phyloP scores from a whole-genome alignment of 495 filamentous ascomycete species.

The Neurospora pannonica region DNA sequence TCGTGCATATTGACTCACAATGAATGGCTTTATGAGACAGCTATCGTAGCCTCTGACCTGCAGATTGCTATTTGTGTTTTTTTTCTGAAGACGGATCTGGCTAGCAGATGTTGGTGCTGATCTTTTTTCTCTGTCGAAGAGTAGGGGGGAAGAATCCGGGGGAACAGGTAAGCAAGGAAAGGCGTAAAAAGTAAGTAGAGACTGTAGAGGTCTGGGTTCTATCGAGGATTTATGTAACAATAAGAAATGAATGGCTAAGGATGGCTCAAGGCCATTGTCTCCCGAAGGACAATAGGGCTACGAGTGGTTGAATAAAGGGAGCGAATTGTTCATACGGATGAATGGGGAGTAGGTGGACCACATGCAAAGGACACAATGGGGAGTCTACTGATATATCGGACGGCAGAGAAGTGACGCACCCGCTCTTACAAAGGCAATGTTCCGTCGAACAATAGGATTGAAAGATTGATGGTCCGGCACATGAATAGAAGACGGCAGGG shows the following conservation, averaged over 20 bases:
- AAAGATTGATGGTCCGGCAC: neutral
- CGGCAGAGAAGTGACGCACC: neutral
- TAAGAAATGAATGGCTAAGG: neutral
- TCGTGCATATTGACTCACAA: neutral
- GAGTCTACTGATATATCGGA: neutral
- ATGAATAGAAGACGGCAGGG: slow-evolving; percentile 10
- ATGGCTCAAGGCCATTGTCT: neutral
- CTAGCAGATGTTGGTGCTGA: neutral
- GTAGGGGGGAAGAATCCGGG: neutral
- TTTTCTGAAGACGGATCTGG: neutral
- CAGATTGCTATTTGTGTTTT: neutral
- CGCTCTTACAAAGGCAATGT: neutral
- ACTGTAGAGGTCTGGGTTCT: neutral
- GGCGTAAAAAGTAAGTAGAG: neutral
- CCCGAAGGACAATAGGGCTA: neutral
- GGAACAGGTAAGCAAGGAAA: neutral
- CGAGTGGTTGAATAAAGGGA: neutral
- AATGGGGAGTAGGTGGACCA: neutral
- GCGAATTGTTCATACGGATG: slow-evolving; percentile 1
- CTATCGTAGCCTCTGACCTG: neutral
- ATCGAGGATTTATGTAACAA: neutral
- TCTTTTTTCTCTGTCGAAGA: neutral
- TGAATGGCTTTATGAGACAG: neutral
- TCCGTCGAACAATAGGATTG: slow-evolving; percentile 4
- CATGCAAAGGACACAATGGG: slow-evolving; percentile 5